Percentiles rank a stretch among this genome's conserved stretches.
Conservation (phyloP, 2,329 filamentous ascomycete genomes). For the Simplicillium sp. region DNA sequence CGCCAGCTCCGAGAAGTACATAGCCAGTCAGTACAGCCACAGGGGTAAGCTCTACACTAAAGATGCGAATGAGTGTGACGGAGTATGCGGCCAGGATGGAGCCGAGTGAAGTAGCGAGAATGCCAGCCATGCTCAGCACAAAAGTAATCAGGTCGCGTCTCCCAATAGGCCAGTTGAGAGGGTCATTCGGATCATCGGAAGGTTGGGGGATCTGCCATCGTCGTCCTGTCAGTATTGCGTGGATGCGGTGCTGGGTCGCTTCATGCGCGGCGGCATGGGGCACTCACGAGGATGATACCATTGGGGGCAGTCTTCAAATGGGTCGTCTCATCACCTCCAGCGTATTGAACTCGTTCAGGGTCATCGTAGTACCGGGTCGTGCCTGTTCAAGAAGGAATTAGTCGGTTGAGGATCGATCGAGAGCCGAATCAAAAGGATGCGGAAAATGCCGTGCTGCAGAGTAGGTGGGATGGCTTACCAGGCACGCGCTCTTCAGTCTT, state of each 20-base stretch:
- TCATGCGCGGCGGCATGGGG: no score
- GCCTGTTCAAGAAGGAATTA: constrained; percentile 25
- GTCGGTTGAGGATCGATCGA: constrained; percentile 6
- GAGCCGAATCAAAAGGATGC: constrained; percentile 1
- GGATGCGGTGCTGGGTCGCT: no score
- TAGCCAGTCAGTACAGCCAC: constrained; percentile 80
- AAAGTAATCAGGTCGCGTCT: constrained; percentile 71
- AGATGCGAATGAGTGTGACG: constrained; percentile 62
- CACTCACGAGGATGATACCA: constrained; percentile 65
- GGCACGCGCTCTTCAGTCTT: constrained; percentile 59
- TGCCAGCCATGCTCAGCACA: constrained; percentile 68
- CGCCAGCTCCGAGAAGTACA: constrained; percentile 73
- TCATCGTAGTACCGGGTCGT: constrained; percentile 58
- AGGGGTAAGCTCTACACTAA: constrained; percentile 57
- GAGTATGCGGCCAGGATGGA: constrained; percentile 86
- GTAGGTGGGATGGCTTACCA: constrained; percentile 37
- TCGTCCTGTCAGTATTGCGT: no score
- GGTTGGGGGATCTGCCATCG: constrained; percentile 59
- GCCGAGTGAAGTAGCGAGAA: constrained; percentile 76
- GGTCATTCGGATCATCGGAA: constrained; percentile 84
- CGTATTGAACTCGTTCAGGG: constrained; percentile 35
- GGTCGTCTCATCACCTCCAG: constrained; percentile 23
- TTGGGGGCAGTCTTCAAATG: constrained; percentile 64
- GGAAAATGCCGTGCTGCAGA: constrained; percentile 3
- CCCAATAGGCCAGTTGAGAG: constrained; percentile 78